Base-by-base conservation (phyloP, 768 basidiomycete genomes). In the Asterophora lycoperdoides region DNA sequence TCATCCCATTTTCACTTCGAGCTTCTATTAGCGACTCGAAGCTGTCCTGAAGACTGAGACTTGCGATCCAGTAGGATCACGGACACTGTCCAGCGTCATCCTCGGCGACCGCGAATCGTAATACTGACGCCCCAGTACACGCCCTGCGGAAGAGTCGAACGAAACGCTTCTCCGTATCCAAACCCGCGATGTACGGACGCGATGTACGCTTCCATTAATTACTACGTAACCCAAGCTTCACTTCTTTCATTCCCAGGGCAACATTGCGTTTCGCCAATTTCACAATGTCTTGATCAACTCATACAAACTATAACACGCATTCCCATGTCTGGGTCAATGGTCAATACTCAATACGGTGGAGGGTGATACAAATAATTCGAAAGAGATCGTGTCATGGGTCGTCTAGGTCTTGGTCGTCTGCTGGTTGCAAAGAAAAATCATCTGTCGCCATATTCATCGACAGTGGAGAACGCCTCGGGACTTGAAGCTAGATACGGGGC, bases 391-490 rank as follows among this genome's bases (percentile, higher is more conserved):
- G 30, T 4, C 13, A 4, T 23, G 23, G 23, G 23, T 32, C 36
- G 9, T 37, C 10, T 15, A 15, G 11, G 15, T n/a, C n/a, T n/a
- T n/a, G 7, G 36, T 15, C 36, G 36, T 37, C 18, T 14, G 8
- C 15, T 15, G 14, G 14, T 37, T n/a, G 17, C 14, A 37, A 5
- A 1, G 7, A 37, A 37, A 37, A 7, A 33, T 53, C 58, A 74
- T 51, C 70, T 60, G 29, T 74, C 72, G 15, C 62, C 67, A 55
- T 66, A 76, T 44, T 76, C 73, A 37, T 72, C 72, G 39, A 70
- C 68, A 30, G 63, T 65, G 13, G 70, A 63, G 57, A 70, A 74
- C 26, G 73, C 74, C 38, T 73, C 75, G 46, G 73, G 67, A 46
- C 69, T 72, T 17, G 74, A 67, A 41, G 73, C 56, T 11, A 70